phyloP scores from a whole-genome alignment of 768 basidiomycete genomes.

The Mycena rebaudengoi region DNA sequence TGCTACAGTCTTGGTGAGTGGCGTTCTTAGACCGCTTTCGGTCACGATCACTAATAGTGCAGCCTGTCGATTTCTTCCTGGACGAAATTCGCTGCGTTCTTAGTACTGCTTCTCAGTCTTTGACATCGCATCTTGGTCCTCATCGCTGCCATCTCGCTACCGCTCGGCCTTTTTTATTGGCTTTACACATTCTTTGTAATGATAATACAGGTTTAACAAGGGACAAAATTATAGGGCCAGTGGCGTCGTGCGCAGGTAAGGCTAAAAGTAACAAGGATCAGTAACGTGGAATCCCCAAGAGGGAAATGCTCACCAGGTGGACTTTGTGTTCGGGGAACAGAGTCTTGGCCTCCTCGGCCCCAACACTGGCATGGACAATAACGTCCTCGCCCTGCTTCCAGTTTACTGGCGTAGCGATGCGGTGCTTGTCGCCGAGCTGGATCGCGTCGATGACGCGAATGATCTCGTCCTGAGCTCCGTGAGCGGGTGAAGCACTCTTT shows the following conservation, averaged over 20 bases:
- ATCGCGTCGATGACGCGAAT: slow-evolving; percentile 89
- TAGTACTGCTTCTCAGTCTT: too few species aligned
- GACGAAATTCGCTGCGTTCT: too few species aligned
- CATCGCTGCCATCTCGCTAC: too few species aligned
- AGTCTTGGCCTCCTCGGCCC: slow-evolving; percentile 88
- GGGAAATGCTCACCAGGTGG: slow-evolving; percentile 67
- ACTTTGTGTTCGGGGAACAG: slow-evolving; percentile 86
- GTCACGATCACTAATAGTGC: too few species aligned
- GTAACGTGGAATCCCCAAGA: not conserved
- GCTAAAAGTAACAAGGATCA: slow-evolving; percentile 48
- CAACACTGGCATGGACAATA: slow-evolving; percentile 88
- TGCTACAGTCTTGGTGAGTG: too few species aligned
- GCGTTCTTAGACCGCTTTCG: too few species aligned
- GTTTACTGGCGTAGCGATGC: slow-evolving; percentile 91
- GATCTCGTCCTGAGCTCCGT: slow-evolving; percentile 54
- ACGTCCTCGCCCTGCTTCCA: slow-evolving; percentile 95
- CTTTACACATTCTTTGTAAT: too few species aligned
- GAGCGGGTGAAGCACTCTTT: not conserved
- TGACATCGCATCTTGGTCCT: too few species aligned
- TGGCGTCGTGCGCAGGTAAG: slow-evolving; percentile 89
- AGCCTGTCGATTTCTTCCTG: too few species aligned
- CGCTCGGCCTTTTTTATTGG: too few species aligned
- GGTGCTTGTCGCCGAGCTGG: slow-evolving; percentile 88
- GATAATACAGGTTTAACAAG: not conserved
- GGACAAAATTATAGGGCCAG: slow-evolving; percentile 4